phyloP scores from a whole-genome alignment of 768 basidiomycete species.

The Paxillus rubicundulus region DNA sequence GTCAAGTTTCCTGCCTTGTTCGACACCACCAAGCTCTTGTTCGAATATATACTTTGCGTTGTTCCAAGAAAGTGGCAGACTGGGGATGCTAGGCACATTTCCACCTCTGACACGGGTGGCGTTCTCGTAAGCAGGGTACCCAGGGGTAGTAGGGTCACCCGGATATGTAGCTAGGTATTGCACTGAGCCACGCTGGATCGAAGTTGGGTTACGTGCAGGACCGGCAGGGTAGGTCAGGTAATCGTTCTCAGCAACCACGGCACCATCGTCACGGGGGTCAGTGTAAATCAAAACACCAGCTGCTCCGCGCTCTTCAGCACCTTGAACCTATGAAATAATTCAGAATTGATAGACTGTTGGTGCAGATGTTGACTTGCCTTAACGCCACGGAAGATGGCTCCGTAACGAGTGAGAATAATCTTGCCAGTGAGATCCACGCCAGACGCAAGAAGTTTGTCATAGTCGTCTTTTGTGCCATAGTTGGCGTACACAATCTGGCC shows the following conservation, averaged over 20 bases:
- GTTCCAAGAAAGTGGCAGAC: slow-evolving; percentile 85
- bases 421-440: slow-evolving; percentile 76
- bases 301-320: slow-evolving; percentile 82
- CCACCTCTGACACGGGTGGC: slow-evolving; percentile 57
- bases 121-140: slow-evolving; percentile 82
- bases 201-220: slow-evolving; percentile 81
- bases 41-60: slow-evolving; percentile 71
- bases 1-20: slow-evolving; percentile 40
- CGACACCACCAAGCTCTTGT: slow-evolving; percentile 46
- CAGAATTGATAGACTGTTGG: background rate
- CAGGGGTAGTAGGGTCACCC: slow-evolving; percentile 85
- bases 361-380: slow-evolving; percentile 48
- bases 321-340: slow-evolving; percentile 55
- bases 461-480: slow-evolving; percentile 74
- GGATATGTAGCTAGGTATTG: slow-evolving; percentile 66
- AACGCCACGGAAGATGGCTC: slow-evolving; percentile 75
- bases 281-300: slow-evolving; percentile 77
- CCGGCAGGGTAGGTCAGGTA: slow-evolving; percentile 73
- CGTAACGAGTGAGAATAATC: slow-evolving; percentile 78
- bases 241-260: slow-evolving; percentile 71
- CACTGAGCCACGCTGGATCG: slow-evolving; percentile 85
- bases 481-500: slow-evolving; percentile 76
- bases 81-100: slow-evolving; percentile 75
- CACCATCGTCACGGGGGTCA: slow-evolving; percentile 85
- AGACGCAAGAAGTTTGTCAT: slow-evolving; percentile 54